These are phyloP conservation scores for Entelexis paramagnoliae DNA, from an alignment of 1,139 yeast genomes.

Conservation along the genomic window DNA sequence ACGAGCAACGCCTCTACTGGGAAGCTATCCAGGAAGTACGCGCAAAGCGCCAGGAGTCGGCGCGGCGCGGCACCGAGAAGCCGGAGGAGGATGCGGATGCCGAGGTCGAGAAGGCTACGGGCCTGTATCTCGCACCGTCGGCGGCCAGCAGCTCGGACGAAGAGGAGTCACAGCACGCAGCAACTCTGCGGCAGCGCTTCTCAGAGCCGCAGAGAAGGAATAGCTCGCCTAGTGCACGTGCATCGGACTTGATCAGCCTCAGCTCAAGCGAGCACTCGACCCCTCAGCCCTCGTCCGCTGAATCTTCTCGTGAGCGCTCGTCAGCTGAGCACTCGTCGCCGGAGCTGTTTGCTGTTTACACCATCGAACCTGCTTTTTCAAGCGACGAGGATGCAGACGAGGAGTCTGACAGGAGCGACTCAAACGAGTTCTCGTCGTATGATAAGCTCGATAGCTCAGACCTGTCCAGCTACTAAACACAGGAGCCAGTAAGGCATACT, in stretches of 20 bases:
- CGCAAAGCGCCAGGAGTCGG: constrained; percentile 1
- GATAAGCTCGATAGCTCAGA: background rate
- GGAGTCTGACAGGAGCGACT: constrained; percentile 2
- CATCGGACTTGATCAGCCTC: background rate
- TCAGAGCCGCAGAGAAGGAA: background rate
- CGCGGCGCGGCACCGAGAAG: background rate
- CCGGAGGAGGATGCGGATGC: background rate
- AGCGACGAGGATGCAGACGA: constrained; percentile 1
- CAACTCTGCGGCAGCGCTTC: background rate
- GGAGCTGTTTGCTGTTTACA: background rate
- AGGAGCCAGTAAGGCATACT: too few relatives aligned
- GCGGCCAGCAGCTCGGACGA: background rate
- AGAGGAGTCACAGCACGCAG: background rate
- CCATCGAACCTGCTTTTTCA: background rate
- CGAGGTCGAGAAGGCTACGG: background rate
- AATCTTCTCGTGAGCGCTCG: background rate
- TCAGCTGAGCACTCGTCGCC: background rate
- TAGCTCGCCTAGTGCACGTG: background rate
- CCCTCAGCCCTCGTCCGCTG: background rate
- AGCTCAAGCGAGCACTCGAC: background rate
- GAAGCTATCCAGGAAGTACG: constrained; percentile 3
- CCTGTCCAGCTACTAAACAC: background rate
- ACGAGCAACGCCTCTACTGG: constrained; percentile 2
- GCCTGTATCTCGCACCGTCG: background rate
- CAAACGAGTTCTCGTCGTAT: constrained; percentile 4